A percentile compares a stretch with the other conserved stretches of the same genome.
These are phyloP conservation scores for Angomonas ambiguus DNA, from an alignment of 208 protist species.

Conservation along the genomic window DNA sequence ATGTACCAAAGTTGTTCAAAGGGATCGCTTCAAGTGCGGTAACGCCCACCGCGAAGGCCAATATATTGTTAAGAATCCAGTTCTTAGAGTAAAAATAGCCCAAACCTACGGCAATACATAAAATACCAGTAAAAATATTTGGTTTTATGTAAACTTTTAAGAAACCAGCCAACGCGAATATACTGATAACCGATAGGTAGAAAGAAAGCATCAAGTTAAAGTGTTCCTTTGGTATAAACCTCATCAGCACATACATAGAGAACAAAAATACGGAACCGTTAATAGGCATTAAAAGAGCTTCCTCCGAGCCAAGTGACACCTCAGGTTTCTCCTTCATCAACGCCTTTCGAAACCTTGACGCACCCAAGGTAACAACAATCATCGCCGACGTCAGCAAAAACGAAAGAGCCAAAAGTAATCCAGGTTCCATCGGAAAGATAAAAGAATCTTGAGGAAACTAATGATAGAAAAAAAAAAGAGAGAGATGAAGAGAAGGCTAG, in stretches of 20 bases:
- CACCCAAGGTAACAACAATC: slow-evolving; percentile 18
- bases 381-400: background rate
- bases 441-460: background rate
- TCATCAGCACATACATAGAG: slow-evolving; percentile 63
- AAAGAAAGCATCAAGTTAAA: slow-evolving; percentile 67
- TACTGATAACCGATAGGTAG: slow-evolving; percentile 61
- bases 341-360: slow-evolving; percentile 32
- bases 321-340: slow-evolving; percentile 24
- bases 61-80: slow-evolving; percentile 94
- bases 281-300: slow-evolving; percentile 69
- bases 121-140: slow-evolving; percentile 58
- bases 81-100: slow-evolving; percentile 75
- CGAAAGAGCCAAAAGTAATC: background rate
- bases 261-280: slow-evolving; percentile 81
- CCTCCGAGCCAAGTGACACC: slow-evolving; percentile 36
- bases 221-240: slow-evolving; percentile 74
- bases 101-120: slow-evolving; percentile 45
- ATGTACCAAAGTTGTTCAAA: slow-evolving; percentile 53
- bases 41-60: slow-evolving; percentile 91
- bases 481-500: background rate
- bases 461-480: slow-evolving; percentile 2
- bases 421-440: background rate
- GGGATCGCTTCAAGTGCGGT: slow-evolving; percentile 49
- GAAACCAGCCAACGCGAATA: slow-evolving; percentile 66
- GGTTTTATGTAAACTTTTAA: slow-evolving; percentile 47